Base-by-base conservation (phyloP, 1,284 basidiomycete species). In the Austroboletus novae-zelandiae region DNA sequence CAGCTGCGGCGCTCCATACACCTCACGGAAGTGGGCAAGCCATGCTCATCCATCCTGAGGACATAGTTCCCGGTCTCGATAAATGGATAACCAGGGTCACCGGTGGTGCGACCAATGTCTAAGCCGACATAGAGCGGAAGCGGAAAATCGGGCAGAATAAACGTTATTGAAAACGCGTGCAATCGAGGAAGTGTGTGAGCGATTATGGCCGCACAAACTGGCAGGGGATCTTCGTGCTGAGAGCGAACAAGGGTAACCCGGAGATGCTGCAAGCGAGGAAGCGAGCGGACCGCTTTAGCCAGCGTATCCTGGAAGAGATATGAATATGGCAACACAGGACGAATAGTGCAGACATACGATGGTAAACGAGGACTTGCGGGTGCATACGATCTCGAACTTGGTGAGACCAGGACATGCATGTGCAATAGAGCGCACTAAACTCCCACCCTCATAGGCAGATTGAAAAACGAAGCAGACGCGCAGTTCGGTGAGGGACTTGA, bases 371-470 rank as follows among this genome's bases (percentile, higher is more conserved):
- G 86, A 81, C 57, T 79, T 82, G 57, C 78, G 79, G n/a, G 76
- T 74, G 61, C 83, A 86, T 20, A 78, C 79, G 40, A 89, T 67
- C 54, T 84, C 79, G 8, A 89, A 72, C 57, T 81, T 76, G 30
- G 71, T 73, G 36, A 89, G 71, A 47, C 76, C 74, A 13, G 86
- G 85, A 57, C 84, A 87, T 2, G 81, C 76, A 14, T 78, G 67
- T 40, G 80, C 78, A 51, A 89, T 75, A 5, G 82, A 79, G 43
- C 83, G 78, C 40, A 89, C 71, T 46, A 87, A 70, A 55, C 80
- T 81, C 31, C 79, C 81, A 59, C 83, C 83, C 58, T 89, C 86
- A 58, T 87, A 87, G 57, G 82, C 81, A 5, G 83, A 84, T 57
- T 87, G 82, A 43, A 88, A 74, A 37, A 77, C 75, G 61, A 88